Conservation (phyloP, 2,329 filamentous ascomycete species). For the Diaporthe sp. region DNA sequence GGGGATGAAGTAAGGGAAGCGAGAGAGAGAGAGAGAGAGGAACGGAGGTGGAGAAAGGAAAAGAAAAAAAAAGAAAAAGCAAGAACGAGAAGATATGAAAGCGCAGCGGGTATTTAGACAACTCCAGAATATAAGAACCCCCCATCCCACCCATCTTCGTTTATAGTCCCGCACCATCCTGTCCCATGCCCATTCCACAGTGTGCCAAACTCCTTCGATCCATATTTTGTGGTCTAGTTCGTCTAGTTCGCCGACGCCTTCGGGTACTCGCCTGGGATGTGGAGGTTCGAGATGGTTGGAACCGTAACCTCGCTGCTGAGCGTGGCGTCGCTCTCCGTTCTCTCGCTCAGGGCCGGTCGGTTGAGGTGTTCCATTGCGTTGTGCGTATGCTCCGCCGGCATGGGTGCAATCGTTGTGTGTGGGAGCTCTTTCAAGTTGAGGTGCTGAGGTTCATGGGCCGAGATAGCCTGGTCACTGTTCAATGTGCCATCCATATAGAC, state of each 20-base stretch:
- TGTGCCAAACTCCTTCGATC: neutral
- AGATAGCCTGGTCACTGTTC: slow-evolving; percentile 1
- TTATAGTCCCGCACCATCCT: neutral
- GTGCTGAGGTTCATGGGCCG: neutral
- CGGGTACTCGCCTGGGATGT: slow-evolving; percentile 77
- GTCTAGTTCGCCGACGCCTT: slow-evolving; percentile 39
- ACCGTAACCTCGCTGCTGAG: slow-evolving; percentile 41
- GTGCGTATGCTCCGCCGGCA: neutral
- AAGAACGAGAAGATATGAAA: neutral
- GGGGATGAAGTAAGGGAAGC: neutral
- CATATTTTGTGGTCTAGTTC: neutral
- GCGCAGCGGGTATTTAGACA: slow-evolving; percentile 27
- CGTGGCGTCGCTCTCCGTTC: slow-evolving; percentile 33
- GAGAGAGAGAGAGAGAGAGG: neutral
- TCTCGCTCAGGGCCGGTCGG: slow-evolving; percentile 29
- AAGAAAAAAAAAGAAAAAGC: neutral
- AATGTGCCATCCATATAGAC: slow-evolving; percentile 18
- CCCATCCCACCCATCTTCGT: neutral
- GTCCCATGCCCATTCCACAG: neutral
- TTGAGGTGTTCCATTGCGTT: neutral
- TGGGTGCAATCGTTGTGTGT: neutral
- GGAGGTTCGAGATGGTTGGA: slow-evolving; percentile 71
- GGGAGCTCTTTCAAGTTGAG: slow-evolving; percentile 9
- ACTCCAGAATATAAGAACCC: slow-evolving; percentile 8
- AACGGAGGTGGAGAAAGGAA: neutral